A percentile compares a stretch with the other conserved stretches of the same genome.
Evolutionary conservation across 1,284 basidiomycete genomes (phyloP).

Genomic region (Boletellus sp.): DNA sequence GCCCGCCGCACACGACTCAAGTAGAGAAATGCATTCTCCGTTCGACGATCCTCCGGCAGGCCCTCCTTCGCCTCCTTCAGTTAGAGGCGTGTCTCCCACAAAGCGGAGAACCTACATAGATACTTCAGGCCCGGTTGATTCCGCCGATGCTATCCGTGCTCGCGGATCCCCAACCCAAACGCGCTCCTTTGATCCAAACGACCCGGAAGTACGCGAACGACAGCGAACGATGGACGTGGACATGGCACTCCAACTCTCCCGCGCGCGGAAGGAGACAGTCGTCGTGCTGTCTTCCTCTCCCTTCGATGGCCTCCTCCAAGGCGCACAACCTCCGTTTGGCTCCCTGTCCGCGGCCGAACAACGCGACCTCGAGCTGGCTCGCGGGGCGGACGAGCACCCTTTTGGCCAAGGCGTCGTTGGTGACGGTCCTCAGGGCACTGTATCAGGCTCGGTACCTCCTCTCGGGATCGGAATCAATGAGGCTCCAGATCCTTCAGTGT

Average conservation of each 20-base stretch:
- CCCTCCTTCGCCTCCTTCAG: slow-evolving; percentile 43
- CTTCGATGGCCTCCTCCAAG: slow-evolving; percentile 16
- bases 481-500: slow-evolving; percentile 47
- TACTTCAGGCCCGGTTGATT: slow-evolving; percentile 40
- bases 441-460: slow-evolving; percentile 16
- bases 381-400: slow-evolving; percentile 31
- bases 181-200: slow-evolving; percentile 61
- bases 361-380: slow-evolving; percentile 43
- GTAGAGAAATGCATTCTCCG: slow-evolving; percentile 22
- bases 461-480: slow-evolving; percentile 35
- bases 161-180: slow-evolving; percentile 62
- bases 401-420: slow-evolving; percentile 21
- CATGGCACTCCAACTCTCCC: slow-evolving; percentile 78
- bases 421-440: neutral
- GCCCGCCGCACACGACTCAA: neutral
- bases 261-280: slow-evolving; percentile 67
- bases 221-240: slow-evolving; percentile 85
- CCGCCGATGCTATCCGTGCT: slow-evolving; percentile 41
- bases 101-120: slow-evolving; percentile 40
- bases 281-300: slow-evolving; percentile 35
- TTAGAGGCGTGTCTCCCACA: slow-evolving; percentile 37
- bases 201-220: slow-evolving; percentile 68
- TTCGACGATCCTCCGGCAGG: slow-evolving; percentile 19
- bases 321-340: slow-evolving; percentile 31
- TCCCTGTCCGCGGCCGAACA: slow-evolving; percentile 44